These are phyloP conservation scores for Hypoxylon rubiginosum DNA, from an alignment of 2,329 filamentous ascomycete genomes.

Conservation along the genomic window DNA sequence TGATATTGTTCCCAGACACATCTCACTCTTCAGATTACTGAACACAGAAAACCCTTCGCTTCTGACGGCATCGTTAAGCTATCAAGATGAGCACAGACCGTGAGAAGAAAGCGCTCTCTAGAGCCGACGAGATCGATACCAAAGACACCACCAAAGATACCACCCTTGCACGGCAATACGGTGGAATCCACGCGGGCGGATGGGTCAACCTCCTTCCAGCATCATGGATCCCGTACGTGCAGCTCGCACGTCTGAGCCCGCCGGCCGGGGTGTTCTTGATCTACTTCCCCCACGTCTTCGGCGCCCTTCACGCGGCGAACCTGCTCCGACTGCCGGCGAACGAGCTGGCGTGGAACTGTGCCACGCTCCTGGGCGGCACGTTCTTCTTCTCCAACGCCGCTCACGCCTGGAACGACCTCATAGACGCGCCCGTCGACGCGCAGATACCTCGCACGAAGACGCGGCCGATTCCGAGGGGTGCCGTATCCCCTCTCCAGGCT, in stretches of 20 bases:
- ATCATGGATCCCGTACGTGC: slow-evolving; percentile 51
- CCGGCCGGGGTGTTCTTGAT: slow-evolving; percentile 50
- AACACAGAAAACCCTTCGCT: no score
- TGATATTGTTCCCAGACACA: no score
- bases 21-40: no score
- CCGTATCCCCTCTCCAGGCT: slow-evolving; percentile 46
- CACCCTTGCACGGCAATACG: background rate
- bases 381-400: slow-evolving; percentile 51
- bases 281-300: slow-evolving; percentile 51
- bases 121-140: no score
- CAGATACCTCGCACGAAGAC: slow-evolving; percentile 47
- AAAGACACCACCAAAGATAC: no score
- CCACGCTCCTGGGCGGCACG: slow-evolving; percentile 41
- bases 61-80: no score
- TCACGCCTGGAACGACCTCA: slow-evolving; percentile 53
- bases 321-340: slow-evolving; percentile 16
- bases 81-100: no score
- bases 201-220: slow-evolving; percentile 49
- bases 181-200: background rate
- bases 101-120: no score
- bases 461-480: slow-evolving; percentile 52
- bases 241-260: slow-evolving; percentile 51
- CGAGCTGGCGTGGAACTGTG: slow-evolving; percentile 27
- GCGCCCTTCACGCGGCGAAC: slow-evolving; percentile 44
- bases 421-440: slow-evolving; percentile 52